phyloP scores from a whole-genome alignment of 495 filamentous ascomycete species.

The Neurospora discreta region DNA sequence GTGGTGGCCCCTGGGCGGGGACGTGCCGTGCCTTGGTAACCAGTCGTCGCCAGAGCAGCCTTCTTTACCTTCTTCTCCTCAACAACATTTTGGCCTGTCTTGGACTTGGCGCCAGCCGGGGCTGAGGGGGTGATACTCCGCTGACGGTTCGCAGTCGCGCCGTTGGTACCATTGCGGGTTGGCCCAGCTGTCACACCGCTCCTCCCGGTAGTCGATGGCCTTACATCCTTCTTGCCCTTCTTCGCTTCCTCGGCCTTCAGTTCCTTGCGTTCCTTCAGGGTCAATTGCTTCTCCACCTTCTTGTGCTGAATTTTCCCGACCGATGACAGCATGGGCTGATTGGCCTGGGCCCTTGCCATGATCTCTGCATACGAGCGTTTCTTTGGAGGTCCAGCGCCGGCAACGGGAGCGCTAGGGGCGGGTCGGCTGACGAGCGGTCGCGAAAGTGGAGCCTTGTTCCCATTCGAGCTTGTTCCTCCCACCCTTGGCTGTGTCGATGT shows the following conservation, averaged over 20 bases:
- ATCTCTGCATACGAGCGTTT: slow-evolving; percentile 59
- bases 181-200: slow-evolving; percentile 7
- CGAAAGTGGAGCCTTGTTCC: slow-evolving; percentile 7
- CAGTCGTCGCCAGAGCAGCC: slow-evolving; percentile 43
- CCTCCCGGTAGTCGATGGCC: slow-evolving; percentile 9
- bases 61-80: slow-evolving; percentile 47
- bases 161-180: slow-evolving; percentile 11
- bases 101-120: slow-evolving; percentile 5
- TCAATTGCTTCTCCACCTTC: slow-evolving; percentile 31
- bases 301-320: slow-evolving; percentile 48
- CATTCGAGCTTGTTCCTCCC: slow-evolving; percentile 4
- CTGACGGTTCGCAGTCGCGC: neutral
- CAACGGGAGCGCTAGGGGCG: neutral
- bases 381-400: slow-evolving; percentile 37
- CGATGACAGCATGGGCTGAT: slow-evolving; percentile 32
- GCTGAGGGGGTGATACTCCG: slow-evolving; percentile 9
- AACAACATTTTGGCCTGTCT: slow-evolving; percentile 7
- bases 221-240: slow-evolving; percentile 8
- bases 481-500: neutral
- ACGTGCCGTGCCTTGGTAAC: slow-evolving; percentile 46
- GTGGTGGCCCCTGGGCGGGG: slow-evolving; percentile 25
- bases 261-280: slow-evolving; percentile 37
- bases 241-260: slow-evolving; percentile 25
- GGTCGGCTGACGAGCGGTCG: slow-evolving; percentile 9
- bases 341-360: slow-evolving; percentile 51